Conservation (phyloP, 2,329 filamentous ascomycete genomes). For the Sphaerulina vaccinii region DNA sequence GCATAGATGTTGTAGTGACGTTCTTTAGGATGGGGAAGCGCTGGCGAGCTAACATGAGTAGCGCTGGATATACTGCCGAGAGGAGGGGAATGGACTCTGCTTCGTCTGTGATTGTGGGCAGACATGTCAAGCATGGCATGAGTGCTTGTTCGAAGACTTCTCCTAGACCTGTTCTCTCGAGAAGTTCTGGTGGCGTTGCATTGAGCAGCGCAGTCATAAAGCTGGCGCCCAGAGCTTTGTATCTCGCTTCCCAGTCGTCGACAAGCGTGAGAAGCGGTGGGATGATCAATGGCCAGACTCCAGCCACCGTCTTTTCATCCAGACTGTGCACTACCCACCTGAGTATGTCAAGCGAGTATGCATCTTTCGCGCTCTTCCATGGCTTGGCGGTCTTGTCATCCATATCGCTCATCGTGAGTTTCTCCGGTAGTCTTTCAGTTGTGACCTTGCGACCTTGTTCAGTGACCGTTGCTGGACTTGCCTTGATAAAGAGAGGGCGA, state of each 20-base stretch:
- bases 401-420: slow-evolving; percentile 36
- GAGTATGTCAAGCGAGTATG: slow-evolving; percentile 57
- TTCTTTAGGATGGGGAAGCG: slow-evolving; percentile 35
- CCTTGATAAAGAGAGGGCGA: slow-evolving; percentile 64
- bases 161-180: slow-evolving; percentile 64
- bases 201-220: slow-evolving; percentile 57
- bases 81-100: slow-evolving; percentile 67
- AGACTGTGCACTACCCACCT: slow-evolving; percentile 59
- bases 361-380: slow-evolving; percentile 58
- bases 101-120: slow-evolving; percentile 75
- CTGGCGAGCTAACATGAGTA: slow-evolving; percentile 58
- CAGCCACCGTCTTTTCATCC: slow-evolving; percentile 52
- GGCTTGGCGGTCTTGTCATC: slow-evolving; percentile 51
- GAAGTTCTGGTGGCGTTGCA: slow-evolving; percentile 53
- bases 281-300: slow-evolving; percentile 66
- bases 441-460: slow-evolving; percentile 57
- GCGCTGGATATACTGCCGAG: slow-evolving; percentile 62
- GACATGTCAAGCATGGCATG: slow-evolving; percentile 69
- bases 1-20: not conserved
- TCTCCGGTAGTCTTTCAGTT: slow-evolving; percentile 41
- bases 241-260: slow-evolving; percentile 59
- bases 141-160: slow-evolving; percentile 68
- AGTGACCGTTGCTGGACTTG: slow-evolving; percentile 56
- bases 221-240: slow-evolving; percentile 58
- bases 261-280: slow-evolving; percentile 68